These are phyloP conservation scores for Platanus orientalis DNA, from an alignment of 164 flowering plant genomes.

Conservation along the genomic window DNA sequence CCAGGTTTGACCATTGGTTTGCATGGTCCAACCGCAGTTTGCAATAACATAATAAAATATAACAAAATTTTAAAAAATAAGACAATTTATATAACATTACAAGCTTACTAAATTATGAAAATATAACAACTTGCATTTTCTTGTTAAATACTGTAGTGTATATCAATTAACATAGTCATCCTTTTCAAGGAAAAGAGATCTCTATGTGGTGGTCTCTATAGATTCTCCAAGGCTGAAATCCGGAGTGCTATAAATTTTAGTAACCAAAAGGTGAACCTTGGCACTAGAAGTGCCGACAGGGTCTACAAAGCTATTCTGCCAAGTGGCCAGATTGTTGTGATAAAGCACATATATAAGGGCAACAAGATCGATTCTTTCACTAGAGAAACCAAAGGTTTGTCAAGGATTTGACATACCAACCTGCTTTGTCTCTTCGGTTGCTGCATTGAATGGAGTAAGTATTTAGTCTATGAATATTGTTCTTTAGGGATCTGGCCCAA, in stretches of 20 bases:
- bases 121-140: background rate
- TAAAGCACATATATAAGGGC: constrained; percentile 56
- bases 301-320: constrained; percentile 69
- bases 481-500: constrained; percentile 50
- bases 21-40: no score
- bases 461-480: constrained; percentile 67
- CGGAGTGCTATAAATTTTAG: constrained; percentile 45
- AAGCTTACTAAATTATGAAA: no score
- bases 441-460: constrained; percentile 56
- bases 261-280: constrained; percentile 34
- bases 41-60: no score
- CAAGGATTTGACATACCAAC: constrained; percentile 59
- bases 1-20: no score
- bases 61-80: no score
- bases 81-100: no score
- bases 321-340: constrained; percentile 67
- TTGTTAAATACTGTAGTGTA: background rate
- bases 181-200: constrained; percentile 17
- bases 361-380: constrained; percentile 47
- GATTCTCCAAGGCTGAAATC: no score
- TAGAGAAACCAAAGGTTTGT: constrained; percentile 61
- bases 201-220: constrained; percentile 48
- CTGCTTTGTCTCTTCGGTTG: constrained; percentile 63
- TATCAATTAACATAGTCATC: background rate
- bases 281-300: constrained; percentile 64